Evolutionary conservation across 1,284 basidiomycete species (phyloP).

Genomic region (Abortiporus biennis): DNA sequence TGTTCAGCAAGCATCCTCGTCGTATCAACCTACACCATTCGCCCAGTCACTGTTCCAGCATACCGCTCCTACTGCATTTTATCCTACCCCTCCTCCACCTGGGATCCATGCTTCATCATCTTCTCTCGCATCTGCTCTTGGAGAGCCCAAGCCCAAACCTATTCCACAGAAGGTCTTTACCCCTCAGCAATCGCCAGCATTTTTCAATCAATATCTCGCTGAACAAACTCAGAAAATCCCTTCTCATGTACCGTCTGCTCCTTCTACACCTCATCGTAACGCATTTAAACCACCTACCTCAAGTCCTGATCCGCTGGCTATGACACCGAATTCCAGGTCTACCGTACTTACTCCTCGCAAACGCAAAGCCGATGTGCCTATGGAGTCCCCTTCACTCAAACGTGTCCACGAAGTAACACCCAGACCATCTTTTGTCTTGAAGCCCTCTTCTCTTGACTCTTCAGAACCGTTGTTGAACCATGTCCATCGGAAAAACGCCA

Average conservation of each 20-base stretch:
- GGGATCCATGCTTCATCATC: conserved; percentile 59
- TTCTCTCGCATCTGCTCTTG: conserved; percentile 67
- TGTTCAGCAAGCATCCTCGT: conserved; percentile 31
- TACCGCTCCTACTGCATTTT: conserved; percentile 47
- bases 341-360: conserved; percentile 42
- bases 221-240: conserved; percentile 27
- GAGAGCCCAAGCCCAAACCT: conserved; percentile 27
- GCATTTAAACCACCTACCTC: too few species aligned
- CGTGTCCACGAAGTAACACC: conserved; percentile 16
- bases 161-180: conserved; percentile 29
- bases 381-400: conserved; percentile 28
- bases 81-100: conserved; percentile 65
- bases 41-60: conserved; percentile 60
- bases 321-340: conserved; percentile 20
- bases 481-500: conserved; percentile 1
- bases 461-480: background rate
- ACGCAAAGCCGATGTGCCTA: conserved; percentile 37
- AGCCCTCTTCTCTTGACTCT: background rate
- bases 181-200: conserved; percentile 52
- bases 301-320: conserved; percentile 47
- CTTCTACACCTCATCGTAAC: conserved; percentile 1
- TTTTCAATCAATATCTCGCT: conserved; percentile 60
- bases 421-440: too few species aligned
- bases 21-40: conserved; percentile 46
- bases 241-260: conserved; percentile 12